Conservation (phyloP, 495 filamentous ascomycete genomes). For the Aspergillus sparsus region DNA sequence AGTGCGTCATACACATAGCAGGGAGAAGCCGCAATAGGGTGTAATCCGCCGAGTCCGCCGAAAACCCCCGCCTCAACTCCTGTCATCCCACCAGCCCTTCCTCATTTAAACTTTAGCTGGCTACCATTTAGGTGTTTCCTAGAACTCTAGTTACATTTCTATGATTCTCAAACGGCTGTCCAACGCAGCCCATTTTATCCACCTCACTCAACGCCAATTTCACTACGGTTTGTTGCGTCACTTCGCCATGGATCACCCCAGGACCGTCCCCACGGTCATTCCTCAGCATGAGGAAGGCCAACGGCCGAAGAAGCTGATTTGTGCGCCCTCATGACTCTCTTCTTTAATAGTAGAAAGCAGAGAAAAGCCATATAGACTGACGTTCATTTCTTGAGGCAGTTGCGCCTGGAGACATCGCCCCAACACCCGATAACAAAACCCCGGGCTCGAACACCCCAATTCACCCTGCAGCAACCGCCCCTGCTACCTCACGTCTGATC, state of each 20-base stretch:
- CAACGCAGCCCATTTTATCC: background rate
- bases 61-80: slow-evolving; percentile 1
- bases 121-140: background rate
- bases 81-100: slow-evolving; percentile 12
- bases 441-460: slow-evolving; percentile 11
- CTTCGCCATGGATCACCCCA: slow-evolving; percentile 11
- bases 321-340: slow-evolving; percentile 25
- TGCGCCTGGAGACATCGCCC: slow-evolving; percentile 46
- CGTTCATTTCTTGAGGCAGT: slow-evolving; percentile 28
- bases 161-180: slow-evolving; percentile 6
- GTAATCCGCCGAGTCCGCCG: slow-evolving; percentile 4
- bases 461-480: slow-evolving; percentile 41
- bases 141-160: background rate
- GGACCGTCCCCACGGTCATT: slow-evolving; percentile 4
- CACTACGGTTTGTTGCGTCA: background rate
- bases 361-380: slow-evolving; percentile 22
- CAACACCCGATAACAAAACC: slow-evolving; percentile 21
- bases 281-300: slow-evolving; percentile 7
- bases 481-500: slow-evolving; percentile 17
- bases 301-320: slow-evolving; percentile 50
- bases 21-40: background rate
- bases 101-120: too few relatives aligned
- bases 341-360: background rate
- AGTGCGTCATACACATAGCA: slow-evolving; percentile 5
- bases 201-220: background rate